These are phyloP conservation scores for Solanum sejunctum DNA, from an alignment of 257 asterid genomes.

Conservation along the genomic window DNA sequence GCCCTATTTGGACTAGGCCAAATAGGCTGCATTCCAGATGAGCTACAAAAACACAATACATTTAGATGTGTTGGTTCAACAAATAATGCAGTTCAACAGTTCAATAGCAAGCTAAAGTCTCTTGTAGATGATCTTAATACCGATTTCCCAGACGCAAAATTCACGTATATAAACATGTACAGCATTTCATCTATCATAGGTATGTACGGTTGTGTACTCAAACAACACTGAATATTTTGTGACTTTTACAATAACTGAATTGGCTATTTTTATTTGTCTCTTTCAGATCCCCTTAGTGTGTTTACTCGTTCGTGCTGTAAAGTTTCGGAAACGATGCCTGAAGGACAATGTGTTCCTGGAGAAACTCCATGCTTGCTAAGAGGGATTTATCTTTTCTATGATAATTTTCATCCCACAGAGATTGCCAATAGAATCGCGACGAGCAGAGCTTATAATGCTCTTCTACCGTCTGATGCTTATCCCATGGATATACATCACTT, in stretches of 20 bases:
- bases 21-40: constrained; percentile 36
- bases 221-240: not conserved
- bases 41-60: not conserved
- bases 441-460: constrained; percentile 16
- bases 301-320: constrained; percentile 23
- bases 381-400: constrained; percentile 9
- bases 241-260: not conserved
- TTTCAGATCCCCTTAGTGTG: not conserved
- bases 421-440: not conserved
- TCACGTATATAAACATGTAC: constrained; percentile 29
- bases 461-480: constrained; percentile 13
- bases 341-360: constrained; percentile 13
- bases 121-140: constrained; percentile 30
- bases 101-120: constrained; percentile 17
- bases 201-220: not conserved
- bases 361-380: constrained; percentile 18
- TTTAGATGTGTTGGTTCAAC: constrained; percentile 25
- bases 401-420: constrained; percentile 24
- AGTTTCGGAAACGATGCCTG: not conserved
- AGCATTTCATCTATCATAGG: constrained; percentile 28
- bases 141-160: constrained; percentile 15
- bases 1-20: constrained; percentile 37
- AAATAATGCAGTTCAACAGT: constrained; percentile 13
- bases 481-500: constrained; percentile 29
- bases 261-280: not conserved